These are phyloP conservation scores for Scutellaria minor DNA, from an alignment of 257 asterid genomes.

Conservation along the genomic window DNA sequence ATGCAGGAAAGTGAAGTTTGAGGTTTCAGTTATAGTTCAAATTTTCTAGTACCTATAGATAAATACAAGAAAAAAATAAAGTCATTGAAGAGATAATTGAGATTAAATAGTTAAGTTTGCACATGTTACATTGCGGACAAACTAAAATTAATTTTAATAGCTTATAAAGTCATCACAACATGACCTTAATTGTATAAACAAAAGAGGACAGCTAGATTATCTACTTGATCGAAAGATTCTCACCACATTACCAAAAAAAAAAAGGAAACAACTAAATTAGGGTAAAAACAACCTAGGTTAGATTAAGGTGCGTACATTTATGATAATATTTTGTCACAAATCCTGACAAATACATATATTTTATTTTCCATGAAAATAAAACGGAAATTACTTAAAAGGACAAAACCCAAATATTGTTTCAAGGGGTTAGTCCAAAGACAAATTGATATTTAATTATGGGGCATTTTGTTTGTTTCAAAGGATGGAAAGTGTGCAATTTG, in stretches of 20 bases:
- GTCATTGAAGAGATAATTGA: neutral
- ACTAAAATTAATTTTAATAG: constrained; percentile 1
- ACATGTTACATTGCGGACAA: constrained; percentile 26
- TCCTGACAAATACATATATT: neutral
- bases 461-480: constrained; percentile 35
- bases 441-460: constrained; percentile 25
- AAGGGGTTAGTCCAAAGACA: constrained; percentile 26
- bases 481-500: constrained; percentile 34
- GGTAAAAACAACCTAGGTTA: neutral
- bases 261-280: neutral
- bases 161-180: neutral
- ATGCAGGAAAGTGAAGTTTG: too few species aligned
- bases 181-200: neutral
- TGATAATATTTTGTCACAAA: constrained; percentile 16
- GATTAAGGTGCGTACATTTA: constrained; percentile 18
- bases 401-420: constrained; percentile 18
- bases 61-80: neutral
- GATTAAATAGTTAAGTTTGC: constrained; percentile 15
- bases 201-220: constrained; percentile 1
- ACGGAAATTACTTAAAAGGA: neutral
- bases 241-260: neutral
- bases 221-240: constrained; percentile 30
- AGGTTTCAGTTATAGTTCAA: too few species aligned
- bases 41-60: too few species aligned
- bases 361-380: constrained; percentile 10